These are phyloP conservation scores for Cicer judaicum DNA, from an alignment of 306 rosid genomes.

Conservation along the genomic window DNA sequence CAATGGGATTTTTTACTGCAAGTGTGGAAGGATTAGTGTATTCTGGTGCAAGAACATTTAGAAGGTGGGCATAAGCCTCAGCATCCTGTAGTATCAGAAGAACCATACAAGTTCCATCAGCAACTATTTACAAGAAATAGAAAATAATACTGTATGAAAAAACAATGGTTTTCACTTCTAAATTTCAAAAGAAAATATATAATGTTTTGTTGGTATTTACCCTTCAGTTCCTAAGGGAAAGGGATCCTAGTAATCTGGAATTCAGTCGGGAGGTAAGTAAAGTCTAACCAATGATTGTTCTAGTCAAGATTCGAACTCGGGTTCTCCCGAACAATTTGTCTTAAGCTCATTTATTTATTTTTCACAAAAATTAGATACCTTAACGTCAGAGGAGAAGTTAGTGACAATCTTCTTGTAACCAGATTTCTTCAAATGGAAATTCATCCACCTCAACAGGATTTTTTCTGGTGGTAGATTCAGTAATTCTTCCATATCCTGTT, in stretches of 20 bases:
- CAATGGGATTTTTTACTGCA: slow-evolving; percentile 67
- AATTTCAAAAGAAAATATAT: slow-evolving; percentile 21
- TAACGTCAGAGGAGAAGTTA: slow-evolving; percentile 92
- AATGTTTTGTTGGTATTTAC: neutral
- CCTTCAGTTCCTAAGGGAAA: too few species aligned
- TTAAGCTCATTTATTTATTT: neutral
- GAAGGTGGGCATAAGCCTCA: slow-evolving; percentile 93
- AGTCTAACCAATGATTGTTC: too few species aligned
- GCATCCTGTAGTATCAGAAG: slow-evolving; percentile 69
- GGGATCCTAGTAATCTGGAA: too few species aligned
- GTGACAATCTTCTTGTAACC: slow-evolving; percentile 76
- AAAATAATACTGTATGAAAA: neutral
- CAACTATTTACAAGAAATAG: neutral
- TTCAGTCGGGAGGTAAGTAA: too few species aligned
- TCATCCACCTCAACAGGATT: slow-evolving; percentile 95
- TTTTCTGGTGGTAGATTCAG: slow-evolving; percentile 97
- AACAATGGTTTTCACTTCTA: slow-evolving; percentile 11
- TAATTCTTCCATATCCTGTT: slow-evolving; percentile 94
- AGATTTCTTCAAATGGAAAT: slow-evolving; percentile 88
- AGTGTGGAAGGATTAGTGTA: slow-evolving; percentile 73
- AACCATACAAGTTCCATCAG: slow-evolving; percentile 36
- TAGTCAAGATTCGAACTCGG: too few species aligned
- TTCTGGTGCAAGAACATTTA: slow-evolving; percentile 95
- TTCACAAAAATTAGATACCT: slow-evolving; percentile 55
- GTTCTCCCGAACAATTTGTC: too few species aligned